phyloP scores from a whole-genome alignment of 192 early-diverging fungal species.

The Coemansia sp. region DNA sequence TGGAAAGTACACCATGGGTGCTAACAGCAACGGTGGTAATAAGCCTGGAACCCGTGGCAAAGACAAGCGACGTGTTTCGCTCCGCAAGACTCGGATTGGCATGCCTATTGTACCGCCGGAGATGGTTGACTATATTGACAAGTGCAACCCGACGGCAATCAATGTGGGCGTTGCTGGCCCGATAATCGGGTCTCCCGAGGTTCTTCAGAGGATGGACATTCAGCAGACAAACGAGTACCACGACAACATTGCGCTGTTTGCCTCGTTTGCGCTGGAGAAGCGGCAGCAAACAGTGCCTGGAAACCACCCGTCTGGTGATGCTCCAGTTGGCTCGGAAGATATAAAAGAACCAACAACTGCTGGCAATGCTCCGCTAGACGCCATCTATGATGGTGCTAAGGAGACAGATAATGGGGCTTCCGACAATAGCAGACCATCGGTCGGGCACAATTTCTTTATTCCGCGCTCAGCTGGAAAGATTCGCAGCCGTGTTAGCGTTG shows the following conservation, averaged over 20 bases:
- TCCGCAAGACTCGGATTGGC: constrained; percentile 30
- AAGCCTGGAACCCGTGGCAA: not conserved
- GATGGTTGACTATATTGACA: constrained; percentile 47
- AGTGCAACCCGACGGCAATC: constrained; percentile 40
- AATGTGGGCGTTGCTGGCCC: constrained; percentile 19
- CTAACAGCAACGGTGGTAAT: not conserved
- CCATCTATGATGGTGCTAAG: not conserved
- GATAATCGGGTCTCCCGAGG: constrained; percentile 38
- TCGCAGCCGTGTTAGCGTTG: constrained; percentile 8
- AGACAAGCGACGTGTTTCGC: constrained; percentile 7
- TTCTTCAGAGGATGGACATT: constrained; percentile 25
- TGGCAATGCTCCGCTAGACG: not conserved
- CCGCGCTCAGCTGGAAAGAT: constrained; percentile 31
- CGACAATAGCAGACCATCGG: not conserved
- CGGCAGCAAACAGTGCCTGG: not conserved
- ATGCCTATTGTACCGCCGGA: constrained; percentile 50
- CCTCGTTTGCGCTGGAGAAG: constrained; percentile 18
- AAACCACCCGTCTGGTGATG: not conserved
- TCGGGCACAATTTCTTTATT: constrained; percentile 3
- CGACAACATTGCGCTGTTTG: constrained; percentile 24
- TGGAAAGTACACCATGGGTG: not conserved
- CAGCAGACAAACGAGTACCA: constrained; percentile 21
- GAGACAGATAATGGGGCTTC: not conserved
- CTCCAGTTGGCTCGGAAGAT: not conserved
- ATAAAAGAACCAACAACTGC: not conserved